Evolutionary conservation across 2,329 filamentous ascomycete species (phyloP).

Genomic region (Diaporthe capsici): DNA sequence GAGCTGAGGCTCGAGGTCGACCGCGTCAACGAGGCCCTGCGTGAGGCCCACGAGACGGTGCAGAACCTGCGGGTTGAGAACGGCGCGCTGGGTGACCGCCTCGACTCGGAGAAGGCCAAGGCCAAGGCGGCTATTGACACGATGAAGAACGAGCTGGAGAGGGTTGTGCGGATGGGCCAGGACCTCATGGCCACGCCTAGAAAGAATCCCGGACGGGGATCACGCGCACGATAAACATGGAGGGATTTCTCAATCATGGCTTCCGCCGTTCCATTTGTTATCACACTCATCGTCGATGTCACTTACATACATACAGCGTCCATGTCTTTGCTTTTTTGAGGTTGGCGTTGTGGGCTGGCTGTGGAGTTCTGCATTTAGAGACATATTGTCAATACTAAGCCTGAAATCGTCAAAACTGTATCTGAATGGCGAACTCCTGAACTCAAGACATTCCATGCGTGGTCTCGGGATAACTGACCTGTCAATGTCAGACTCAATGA

Average conservation of each 20-base stretch:
- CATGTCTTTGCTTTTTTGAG: background rate
- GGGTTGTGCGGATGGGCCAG: constrained; percentile 62
- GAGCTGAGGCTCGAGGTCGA: constrained; percentile 66
- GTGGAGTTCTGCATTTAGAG: too few species aligned
- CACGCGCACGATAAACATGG: background rate
- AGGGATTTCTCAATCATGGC: background rate
- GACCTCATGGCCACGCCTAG: constrained; percentile 56
- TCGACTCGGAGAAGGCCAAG: constrained; percentile 55
- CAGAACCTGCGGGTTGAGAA: constrained; percentile 63
- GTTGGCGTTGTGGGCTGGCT: background rate
- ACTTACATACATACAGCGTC: background rate
- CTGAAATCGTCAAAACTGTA: background rate
- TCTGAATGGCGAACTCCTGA: background rate
- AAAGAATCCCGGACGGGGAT: constrained; percentile 1
- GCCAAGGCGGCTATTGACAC: constrained; percentile 62
- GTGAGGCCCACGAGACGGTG: constrained; percentile 62
- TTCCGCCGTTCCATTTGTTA: background rate
- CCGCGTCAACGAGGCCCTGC: constrained; percentile 60
- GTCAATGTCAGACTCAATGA: background rate
- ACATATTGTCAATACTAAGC: background rate
- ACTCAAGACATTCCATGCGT: background rate
- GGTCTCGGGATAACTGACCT: too few species aligned
- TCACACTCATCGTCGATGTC: background rate
- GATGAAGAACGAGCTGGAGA: constrained; percentile 66
- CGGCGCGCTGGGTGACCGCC: constrained; percentile 51